phyloP scores from a whole-genome alignment of 495 filamentous ascomycete species.

The Neurospora sp. region DNA sequence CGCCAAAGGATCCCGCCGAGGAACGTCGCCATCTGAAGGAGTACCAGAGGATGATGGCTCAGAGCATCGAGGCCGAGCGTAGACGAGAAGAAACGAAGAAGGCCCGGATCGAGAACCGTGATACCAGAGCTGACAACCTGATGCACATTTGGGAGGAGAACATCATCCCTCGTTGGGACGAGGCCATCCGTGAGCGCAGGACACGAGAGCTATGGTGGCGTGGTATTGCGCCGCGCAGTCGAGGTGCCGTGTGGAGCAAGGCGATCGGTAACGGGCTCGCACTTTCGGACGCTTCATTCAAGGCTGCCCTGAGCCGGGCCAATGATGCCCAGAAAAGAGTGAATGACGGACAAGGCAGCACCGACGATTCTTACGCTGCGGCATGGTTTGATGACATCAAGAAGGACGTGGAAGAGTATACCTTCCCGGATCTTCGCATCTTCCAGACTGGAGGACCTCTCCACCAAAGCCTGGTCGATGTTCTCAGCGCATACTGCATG shows the following conservation, averaged over 20 bases:
- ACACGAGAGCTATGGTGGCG: slow-evolving; percentile 93
- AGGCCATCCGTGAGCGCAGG: slow-evolving; percentile 57
- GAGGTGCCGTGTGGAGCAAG: slow-evolving; percentile 76
- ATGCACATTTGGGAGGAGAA: slow-evolving; percentile 80
- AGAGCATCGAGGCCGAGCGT: slow-evolving; percentile 58
- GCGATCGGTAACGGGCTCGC: slow-evolving; percentile 86
- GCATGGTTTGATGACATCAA: slow-evolving; percentile 59
- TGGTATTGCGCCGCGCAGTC: slow-evolving; percentile 67
- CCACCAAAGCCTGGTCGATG: slow-evolving; percentile 65
- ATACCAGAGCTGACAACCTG: slow-evolving; percentile 55
- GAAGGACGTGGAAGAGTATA: slow-evolving; percentile 53
- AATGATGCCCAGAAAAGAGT: slow-evolving; percentile 50
- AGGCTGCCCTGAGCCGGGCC: slow-evolving; percentile 67
- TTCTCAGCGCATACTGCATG: slow-evolving; percentile 83
- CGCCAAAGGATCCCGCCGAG: slow-evolving; percentile 86
- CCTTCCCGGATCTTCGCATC: slow-evolving; percentile 74
- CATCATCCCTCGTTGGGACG: slow-evolving; percentile 78
- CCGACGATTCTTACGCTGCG: slow-evolving; percentile 36
- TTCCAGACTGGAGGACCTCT: slow-evolving; percentile 71
- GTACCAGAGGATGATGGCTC: slow-evolving; percentile 88
- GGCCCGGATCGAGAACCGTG: slow-evolving; percentile 37
- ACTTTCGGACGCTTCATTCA: slow-evolving; percentile 64
- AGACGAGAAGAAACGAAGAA: slow-evolving; percentile 42
- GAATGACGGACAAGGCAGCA: slow-evolving; percentile 28
- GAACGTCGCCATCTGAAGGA: slow-evolving; percentile 85